Evolutionary conservation across 441 rosid genomes (phyloP), one percentile per base, ranked within the genome.

Genomic region (Corymbia calophylla): DNA sequence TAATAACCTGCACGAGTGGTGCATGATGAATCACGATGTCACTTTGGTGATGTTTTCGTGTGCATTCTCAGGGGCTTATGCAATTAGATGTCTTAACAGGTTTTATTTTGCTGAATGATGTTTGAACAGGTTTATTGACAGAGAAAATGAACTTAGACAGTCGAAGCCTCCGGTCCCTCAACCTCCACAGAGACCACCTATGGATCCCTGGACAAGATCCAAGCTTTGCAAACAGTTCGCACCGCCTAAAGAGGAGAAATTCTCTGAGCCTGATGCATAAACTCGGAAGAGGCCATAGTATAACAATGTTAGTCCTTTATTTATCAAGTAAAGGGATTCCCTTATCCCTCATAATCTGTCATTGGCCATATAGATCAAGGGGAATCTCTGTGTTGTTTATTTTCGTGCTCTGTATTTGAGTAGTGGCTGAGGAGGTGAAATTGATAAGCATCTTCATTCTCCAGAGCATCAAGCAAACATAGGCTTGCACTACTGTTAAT

Each of bases 71-170:
- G n/a, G 49, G 84, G 84, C 9, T 77, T 77, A 44, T 39, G 82
- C 49, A 39, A 39, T 77, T 44, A 7, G 53, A 44, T 77, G 53
- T 44, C 51, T 77, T 77, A 44, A 77, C n/a, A 23, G 84, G 64
- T 55, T 86, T 10, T 53, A 32, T 53, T 86, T 32, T 86, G 53
- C 19, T 86, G 47, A 56, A 56, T 60, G 47, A 55, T 5, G 9
- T 80, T 58, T 64, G 88, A 70, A 49, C 95, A 97, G 98, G 95
- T 97, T 97, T 88, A 94, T 97, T 11, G 99, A 97, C 88, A 92
- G 99, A 93, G 98, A 96, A 90, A 97, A 97, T 53, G 99, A 97
- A 91, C 97, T 96, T 87, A 94, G 99, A 58, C 96, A 97, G 92
- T 95, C 98, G 29, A 97, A 96, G 91, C 96, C 98, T 53, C 95